phyloP scores from a whole-genome alignment of 1,284 basidiomycete species.

The Tremellales sp. region DNA sequence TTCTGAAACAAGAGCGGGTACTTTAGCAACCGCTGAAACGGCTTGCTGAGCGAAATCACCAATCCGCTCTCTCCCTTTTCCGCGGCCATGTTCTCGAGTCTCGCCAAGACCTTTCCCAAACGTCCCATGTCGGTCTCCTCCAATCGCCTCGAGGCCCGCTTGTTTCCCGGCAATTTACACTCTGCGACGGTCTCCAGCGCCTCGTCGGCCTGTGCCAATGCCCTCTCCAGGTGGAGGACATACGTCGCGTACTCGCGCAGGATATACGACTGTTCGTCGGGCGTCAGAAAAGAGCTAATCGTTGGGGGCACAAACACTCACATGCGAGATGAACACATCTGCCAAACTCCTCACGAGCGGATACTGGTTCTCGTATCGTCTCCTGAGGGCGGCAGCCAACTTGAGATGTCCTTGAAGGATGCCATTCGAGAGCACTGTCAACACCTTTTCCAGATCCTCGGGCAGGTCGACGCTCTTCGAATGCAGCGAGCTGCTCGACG shows the following conservation, averaged over 20 bases:
- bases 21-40: slow-evolving; percentile 93
- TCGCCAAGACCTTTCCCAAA: slow-evolving; percentile 35
- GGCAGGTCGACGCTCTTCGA: slow-evolving; percentile 57
- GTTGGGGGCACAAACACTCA: slow-evolving; percentile 51
- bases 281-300: neutral
- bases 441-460: slow-evolving; percentile 74
- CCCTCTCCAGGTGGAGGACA: slow-evolving; percentile 84
- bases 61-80: slow-evolving; percentile 89
- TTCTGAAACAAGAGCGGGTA: slow-evolving; percentile 97
- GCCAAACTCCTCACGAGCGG: slow-evolving; percentile 85
- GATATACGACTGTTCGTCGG: slow-evolving; percentile 82
- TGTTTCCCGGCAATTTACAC: slow-evolving; percentile 28
- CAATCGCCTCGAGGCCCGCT: slow-evolving; percentile 70
- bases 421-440: slow-evolving; percentile 76
- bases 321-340: slow-evolving; percentile 88
- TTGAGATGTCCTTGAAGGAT: slow-evolving; percentile 82
- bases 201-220: slow-evolving; percentile 78
- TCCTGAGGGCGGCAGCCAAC: slow-evolving; percentile 73
- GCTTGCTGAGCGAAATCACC: slow-evolving; percentile 90
- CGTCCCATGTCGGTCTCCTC: slow-evolving; percentile 66
- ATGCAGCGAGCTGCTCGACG: slow-evolving; percentile 18
- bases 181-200: slow-evolving; percentile 52
- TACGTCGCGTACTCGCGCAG: slow-evolving; percentile 87
- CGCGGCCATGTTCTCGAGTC: slow-evolving; percentile 71
- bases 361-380: slow-evolving; percentile 87